Conservation (phyloP, 352 stramenopile genomes). For the Pythium chondricola region DNA sequence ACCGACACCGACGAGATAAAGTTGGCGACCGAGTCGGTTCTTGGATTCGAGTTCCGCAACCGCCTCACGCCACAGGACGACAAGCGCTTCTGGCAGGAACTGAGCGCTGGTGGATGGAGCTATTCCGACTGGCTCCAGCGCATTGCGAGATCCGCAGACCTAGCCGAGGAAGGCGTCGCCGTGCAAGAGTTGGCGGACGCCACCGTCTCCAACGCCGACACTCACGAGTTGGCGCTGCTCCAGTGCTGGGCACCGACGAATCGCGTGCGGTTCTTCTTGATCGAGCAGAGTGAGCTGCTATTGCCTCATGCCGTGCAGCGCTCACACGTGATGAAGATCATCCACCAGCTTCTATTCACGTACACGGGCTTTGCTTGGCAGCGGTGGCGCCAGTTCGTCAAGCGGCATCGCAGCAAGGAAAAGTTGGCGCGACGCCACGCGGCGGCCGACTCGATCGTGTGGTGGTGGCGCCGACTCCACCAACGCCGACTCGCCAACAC, state of each 20-base stretch:
- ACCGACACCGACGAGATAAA: conserved; percentile 29
- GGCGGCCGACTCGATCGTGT: conserved; percentile 28
- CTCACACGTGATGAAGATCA: conserved; percentile 34
- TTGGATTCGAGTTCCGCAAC: conserved; percentile 35
- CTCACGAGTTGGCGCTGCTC: background rate
- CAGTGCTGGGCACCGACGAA: conserved; percentile 32
- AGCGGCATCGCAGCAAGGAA: conserved; percentile 31
- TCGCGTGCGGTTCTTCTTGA: conserved; percentile 47
- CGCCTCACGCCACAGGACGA: conserved; percentile 36
- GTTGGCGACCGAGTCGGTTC: conserved; percentile 28
- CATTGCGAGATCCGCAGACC: conserved; percentile 30
- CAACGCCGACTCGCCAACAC: too few species aligned
- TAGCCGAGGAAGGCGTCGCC: conserved; percentile 44
- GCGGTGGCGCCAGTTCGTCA: conserved; percentile 38
- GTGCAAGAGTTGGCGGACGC: conserved; percentile 6
- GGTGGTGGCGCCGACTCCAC: conserved; percentile 34
- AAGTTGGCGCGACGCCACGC: conserved; percentile 14
- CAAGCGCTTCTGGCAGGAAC: conserved; percentile 25
- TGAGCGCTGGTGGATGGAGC: conserved; percentile 34
- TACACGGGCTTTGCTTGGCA: conserved; percentile 59
- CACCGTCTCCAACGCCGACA: too few species aligned
- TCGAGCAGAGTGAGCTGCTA: conserved; percentile 35
- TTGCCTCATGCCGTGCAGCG: conserved; percentile 32
- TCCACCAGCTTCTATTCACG: conserved; percentile 57
- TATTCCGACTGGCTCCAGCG: conserved; percentile 36